Conservation (phyloP, 345 rosid genomes). For the Rhodomyrtus tomentosa region DNA sequence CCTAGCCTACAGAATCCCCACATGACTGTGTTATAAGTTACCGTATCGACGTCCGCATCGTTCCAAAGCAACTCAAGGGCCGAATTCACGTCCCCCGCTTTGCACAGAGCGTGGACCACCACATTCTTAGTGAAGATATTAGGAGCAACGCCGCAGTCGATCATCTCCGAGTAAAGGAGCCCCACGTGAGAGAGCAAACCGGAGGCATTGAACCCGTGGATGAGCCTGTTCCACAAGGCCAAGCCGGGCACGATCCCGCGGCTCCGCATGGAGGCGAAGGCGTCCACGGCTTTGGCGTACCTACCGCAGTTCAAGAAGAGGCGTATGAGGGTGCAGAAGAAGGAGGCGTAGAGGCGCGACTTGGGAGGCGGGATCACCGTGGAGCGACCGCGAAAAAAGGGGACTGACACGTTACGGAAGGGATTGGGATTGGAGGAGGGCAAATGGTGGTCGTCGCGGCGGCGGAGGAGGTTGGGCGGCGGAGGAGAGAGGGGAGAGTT, state of each 20-base stretch:
- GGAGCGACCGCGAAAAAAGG: background rate
- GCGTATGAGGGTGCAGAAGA: constrained; percentile 64
- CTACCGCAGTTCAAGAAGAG: constrained; percentile 55
- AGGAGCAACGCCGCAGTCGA: constrained; percentile 44
- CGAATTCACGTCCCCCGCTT: constrained; percentile 46
- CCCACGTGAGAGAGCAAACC: constrained; percentile 66
- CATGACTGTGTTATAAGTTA: constrained; percentile 63
- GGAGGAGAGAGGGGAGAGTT: background rate
- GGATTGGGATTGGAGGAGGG: background rate
- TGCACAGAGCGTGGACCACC: constrained; percentile 72
- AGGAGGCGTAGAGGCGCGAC: constrained; percentile 28
- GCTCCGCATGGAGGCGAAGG: constrained; percentile 53
- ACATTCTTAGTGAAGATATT: constrained; percentile 56
- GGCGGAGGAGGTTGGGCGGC: background rate
- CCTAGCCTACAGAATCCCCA: constrained; percentile 75
- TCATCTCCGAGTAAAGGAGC: constrained; percentile 54
- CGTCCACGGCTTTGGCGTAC: constrained; percentile 38
- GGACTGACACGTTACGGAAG: background rate
- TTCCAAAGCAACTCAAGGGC: constrained; percentile 46
- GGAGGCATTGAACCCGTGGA: constrained; percentile 43
- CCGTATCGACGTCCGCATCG: constrained; percentile 38
- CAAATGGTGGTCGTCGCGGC: background rate
- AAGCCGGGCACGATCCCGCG: constrained; percentile 32
- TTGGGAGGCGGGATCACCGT: background rate
- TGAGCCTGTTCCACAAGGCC: constrained; percentile 48